Conservation (phyloP, 129 eudicot species). For the Ambrosia trifida region DNA sequence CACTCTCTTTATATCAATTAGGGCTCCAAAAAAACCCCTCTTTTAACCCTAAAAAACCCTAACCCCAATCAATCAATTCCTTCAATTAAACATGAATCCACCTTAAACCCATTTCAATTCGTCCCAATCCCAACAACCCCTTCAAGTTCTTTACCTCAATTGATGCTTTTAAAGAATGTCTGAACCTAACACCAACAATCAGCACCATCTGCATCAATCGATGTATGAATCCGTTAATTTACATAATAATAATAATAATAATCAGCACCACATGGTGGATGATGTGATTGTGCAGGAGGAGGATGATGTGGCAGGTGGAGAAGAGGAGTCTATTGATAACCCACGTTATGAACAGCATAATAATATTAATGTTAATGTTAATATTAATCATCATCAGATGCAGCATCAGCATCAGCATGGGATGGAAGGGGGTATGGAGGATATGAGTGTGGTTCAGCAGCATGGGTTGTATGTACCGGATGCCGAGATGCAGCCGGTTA, state of each 20-base stretch:
- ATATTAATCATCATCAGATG: slow-evolving; percentile 19
- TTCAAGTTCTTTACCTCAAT: background rate
- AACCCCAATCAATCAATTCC: background rate
- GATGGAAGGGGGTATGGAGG: slow-evolving; percentile 40
- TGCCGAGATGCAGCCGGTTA: slow-evolving; percentile 33
- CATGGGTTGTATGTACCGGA: slow-evolving; percentile 47
- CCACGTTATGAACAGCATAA: slow-evolving; percentile 61
- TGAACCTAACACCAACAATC: slow-evolving; percentile 32
- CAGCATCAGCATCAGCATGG: slow-evolving; percentile 45
- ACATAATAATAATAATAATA: slow-evolving; percentile 34
- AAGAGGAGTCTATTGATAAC: slow-evolving; percentile 55
- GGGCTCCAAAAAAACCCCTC: slow-evolving; percentile 6
- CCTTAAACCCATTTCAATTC: background rate
- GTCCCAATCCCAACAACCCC: too few relatives aligned
- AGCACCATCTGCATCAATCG: slow-evolving; percentile 16
- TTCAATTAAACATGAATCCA: background rate
- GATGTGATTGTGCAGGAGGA: slow-evolving; percentile 54
- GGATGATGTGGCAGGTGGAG: slow-evolving; percentile 46
- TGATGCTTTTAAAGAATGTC: slow-evolving; percentile 27
- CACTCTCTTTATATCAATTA: background rate
- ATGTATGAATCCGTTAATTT: slow-evolving; percentile 33
- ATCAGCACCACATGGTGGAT: slow-evolving; percentile 39
- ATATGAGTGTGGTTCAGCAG: slow-evolving; percentile 37
- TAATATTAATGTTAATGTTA: too few relatives aligned
- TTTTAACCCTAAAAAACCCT: background rate